Percentiles rank a stretch among this genome's conserved stretches.
Conservation (phyloP, 148 eudicot species). For the Chenopodium suecicum region DNA sequence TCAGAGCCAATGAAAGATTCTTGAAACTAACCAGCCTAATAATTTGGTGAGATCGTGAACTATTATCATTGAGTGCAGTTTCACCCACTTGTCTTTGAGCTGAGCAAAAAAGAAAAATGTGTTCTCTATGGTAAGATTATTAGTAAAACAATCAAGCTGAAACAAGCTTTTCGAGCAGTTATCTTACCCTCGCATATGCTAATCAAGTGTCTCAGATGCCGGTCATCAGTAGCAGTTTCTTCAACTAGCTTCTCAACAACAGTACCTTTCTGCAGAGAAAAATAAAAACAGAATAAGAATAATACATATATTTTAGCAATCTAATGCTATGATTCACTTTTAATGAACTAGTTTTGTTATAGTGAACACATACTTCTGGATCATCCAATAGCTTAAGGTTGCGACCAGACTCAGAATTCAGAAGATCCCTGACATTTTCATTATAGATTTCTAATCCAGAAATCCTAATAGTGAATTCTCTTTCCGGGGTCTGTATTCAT, state of each 20-base stretch:
- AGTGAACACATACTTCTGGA: slow-evolving; percentile 60
- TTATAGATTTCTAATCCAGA: slow-evolving; percentile 94
- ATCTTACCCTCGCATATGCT: slow-evolving; percentile 85
- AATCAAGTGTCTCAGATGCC: slow-evolving; percentile 71
- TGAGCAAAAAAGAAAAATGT: slow-evolving; percentile 27
- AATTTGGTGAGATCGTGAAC: slow-evolving; percentile 97
- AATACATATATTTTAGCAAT: not conserved
- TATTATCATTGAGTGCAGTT: slow-evolving; percentile 83
- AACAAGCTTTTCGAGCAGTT: not conserved
- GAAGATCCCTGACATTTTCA: slow-evolving; percentile 85
- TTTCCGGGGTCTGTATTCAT: slow-evolving; percentile 67
- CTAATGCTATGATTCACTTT: not conserved
- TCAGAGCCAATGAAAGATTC: not conserved
- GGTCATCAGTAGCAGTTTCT: slow-evolving; percentile 67
- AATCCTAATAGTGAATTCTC: slow-evolving; percentile 76
- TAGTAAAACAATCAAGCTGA: not conserved
- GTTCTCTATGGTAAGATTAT: not conserved
- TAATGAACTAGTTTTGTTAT: not conserved
- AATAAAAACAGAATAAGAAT: not conserved
- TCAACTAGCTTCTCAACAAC: slow-evolving; percentile 91
- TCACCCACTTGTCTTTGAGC: slow-evolving; percentile 99
- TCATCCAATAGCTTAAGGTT: slow-evolving; percentile 89
- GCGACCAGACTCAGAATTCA: slow-evolving; percentile 86
- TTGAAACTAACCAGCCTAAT: slow-evolving; percentile 75
- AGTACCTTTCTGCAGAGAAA: slow-evolving; percentile 76